phyloP scores from a whole-genome alignment of 23 red algal genomes.

The Rhodosorus marinus region DNA sequence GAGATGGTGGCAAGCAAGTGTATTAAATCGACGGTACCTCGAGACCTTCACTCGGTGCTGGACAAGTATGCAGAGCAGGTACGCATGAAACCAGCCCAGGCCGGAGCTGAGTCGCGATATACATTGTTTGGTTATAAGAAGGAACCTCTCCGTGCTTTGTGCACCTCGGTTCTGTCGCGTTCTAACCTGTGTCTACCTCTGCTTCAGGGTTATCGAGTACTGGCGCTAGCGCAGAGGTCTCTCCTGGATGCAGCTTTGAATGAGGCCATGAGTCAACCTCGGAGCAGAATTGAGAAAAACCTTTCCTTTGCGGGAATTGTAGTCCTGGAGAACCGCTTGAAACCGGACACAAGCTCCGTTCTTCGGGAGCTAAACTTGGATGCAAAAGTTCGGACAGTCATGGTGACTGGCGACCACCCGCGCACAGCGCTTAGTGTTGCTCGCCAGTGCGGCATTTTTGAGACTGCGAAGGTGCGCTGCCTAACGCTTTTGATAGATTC shows the following conservation, averaged over 20 bases:
- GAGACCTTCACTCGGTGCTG: constrained; percentile 1
- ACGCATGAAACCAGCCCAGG: constrained; percentile 4
- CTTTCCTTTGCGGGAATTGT: constrained; percentile 8
- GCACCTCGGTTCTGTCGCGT: too few species aligned
- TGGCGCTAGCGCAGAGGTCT: background rate
- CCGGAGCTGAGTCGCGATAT: background rate
- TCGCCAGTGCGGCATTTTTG: constrained; percentile 10
- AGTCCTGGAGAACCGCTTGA: constrained; percentile 22
- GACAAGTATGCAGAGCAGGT: constrained; percentile 1
- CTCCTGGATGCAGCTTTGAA: background rate
- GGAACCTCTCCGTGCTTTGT: too few species aligned
- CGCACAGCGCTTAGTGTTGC: constrained; percentile 20
- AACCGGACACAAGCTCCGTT: constrained; percentile 7
- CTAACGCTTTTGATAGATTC: too few species aligned
- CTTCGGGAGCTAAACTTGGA: background rate
- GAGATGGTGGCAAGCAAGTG: constrained; percentile 13
- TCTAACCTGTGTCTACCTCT: too few species aligned
- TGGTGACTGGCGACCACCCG: constrained; percentile 20
- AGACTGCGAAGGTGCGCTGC: too few species aligned
- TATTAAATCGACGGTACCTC: constrained; percentile 3
- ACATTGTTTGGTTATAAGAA: too few species aligned
- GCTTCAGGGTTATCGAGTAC: background rate
- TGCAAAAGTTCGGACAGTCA: constrained; percentile 4
- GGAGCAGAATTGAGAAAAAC: constrained; percentile 2
- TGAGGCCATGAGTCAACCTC: too few species aligned